Base-by-base conservation (phyloP, 192 early-diverging fungal species). In the Rhizophlyctis rosea region DNA sequence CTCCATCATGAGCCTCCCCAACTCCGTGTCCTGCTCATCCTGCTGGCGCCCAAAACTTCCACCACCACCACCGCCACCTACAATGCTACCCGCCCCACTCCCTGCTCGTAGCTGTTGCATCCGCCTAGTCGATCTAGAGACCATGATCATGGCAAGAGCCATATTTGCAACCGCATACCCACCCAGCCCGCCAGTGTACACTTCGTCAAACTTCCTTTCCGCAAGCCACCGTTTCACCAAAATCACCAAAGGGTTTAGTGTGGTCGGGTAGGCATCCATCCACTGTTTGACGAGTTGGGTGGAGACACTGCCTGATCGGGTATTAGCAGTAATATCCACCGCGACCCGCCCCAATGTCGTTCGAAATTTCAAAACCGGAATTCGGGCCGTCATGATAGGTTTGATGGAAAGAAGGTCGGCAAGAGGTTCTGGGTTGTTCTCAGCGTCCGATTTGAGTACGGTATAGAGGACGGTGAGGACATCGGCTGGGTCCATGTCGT, bases 121-220 rank as follows among this genome's bases (percentile, higher is more conserved):
- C 39, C 39, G 39, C 39, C 39, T 44, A n/a, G n/a, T n/a, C 39
- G 9, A 7, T 44, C 39, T 44, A 13, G 39, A 7, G 7, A 7
- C 39, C 39, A 44, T 13, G 9, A 44, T 18, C 7, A 44, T 44
- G 7, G 39, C 39, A 7, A 44, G 18, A 18, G 9, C 7, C 39
- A 44, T 44, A 44, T 44, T 44, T 44, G 39, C 39, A 18, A 44
- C 39, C 39, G 39, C 39, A 44, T 44, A 44, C 39, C 39, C 39
- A 18, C 39, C 39, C 39, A 44, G 18, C 18, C 39, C 39, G 18
- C 39, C 39, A 18, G 39, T 44, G 18, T 44, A 44, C 39, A 44
- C 39, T 18, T 44, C 39, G 18, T 44, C 39, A 44, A 44, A 44
- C 39, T 44, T 44, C 9, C 39, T 7, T 44, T 44, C 39, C 9